phyloP scores from a whole-genome alignment of 2,329 filamentous ascomycete species.

The Alternaria triticimaculans region DNA sequence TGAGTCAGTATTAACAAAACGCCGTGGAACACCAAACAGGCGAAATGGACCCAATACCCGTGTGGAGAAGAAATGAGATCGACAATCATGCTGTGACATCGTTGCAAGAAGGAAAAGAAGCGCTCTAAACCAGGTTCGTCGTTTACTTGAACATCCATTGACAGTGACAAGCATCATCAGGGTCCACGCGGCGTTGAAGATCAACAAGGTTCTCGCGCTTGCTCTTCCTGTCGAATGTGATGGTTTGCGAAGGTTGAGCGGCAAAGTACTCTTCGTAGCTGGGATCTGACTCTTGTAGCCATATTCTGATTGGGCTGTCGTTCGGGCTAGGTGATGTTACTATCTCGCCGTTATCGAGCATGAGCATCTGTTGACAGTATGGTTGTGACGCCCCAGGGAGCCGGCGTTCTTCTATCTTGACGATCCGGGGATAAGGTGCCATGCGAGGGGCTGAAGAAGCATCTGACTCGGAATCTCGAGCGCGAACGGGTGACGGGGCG shows the following conservation, averaged over 20 bases:
- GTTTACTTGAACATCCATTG: slow-evolving; percentile 49
- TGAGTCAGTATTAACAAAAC: slow-evolving; percentile 5
- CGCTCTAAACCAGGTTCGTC: neutral
- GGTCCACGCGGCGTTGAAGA: slow-evolving; percentile 34
- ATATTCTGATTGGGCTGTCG: slow-evolving; percentile 46
- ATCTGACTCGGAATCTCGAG: slow-evolving; percentile 24
- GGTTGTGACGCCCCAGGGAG: slow-evolving; percentile 56
- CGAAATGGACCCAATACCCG: slow-evolving; percentile 5
- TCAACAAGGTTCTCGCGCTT: slow-evolving; percentile 19
- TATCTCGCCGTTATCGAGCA: slow-evolving; percentile 60
- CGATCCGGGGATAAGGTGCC: slow-evolving; percentile 60
- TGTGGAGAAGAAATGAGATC: neutral
- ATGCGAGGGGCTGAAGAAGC: slow-evolving; percentile 30
- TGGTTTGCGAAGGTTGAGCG: slow-evolving; percentile 12
- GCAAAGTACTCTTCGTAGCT: slow-evolving; percentile 34
- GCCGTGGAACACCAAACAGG: slow-evolving; percentile 12
- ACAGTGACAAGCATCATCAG: slow-evolving; percentile 45
- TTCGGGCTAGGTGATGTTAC: slow-evolving; percentile 43
- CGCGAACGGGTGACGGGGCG: neutral
- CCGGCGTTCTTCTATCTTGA: slow-evolving; percentile 72
- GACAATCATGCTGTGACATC: neutral
- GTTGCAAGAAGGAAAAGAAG: neutral
- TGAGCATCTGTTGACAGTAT: slow-evolving; percentile 70
- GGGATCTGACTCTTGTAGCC: slow-evolving; percentile 52
- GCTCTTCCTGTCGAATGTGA: slow-evolving; percentile 8